Base-by-base conservation (phyloP, 352 stramenopile genomes). In the Globisporangium cylindrosporum region DNA sequence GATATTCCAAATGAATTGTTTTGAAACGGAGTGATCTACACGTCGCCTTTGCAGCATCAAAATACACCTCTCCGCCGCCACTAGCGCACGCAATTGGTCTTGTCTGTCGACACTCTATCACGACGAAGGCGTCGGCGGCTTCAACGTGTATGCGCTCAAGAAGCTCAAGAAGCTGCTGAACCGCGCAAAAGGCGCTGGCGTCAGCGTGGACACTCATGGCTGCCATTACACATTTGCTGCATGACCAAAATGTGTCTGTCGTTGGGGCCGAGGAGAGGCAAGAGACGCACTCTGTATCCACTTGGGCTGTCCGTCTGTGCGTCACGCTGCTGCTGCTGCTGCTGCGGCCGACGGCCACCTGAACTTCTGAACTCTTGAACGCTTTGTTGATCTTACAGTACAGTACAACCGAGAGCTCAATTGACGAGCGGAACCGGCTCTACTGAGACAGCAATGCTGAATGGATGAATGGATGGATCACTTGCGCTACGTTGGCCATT, bases 21-120 rank as follows among this genome's bases (percentile, higher is more conserved):
- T 12, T 51, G 43, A 51, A 49, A n/a, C 3, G 0, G 4, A 9
- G 4, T 22, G 4, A 10, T 7, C 41, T 22, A 5, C 7, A 18
- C 4, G 6, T 22, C 18, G 10, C 18, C 43, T n/a, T 49, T 20
- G 18, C 18, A 51, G 18, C 43, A 6, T 24, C 18, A 49, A 22
- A 51, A 51, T 24, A 18, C 18, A 51, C 43, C 43, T 51, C 43
- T 51, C 18, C 43, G 43, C 41, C 41, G 5, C 43, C 43, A 51
- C 18, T 7, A 24, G 18, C 43, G 43, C 43, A 51, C 43, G 43
- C 43, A 22, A 51, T 51, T 51, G 18, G 43, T 10, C 43, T 51
- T 51, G 43, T 24, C 43, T 51, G 43, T 51, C 43, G 43, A 51
- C 43, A 51, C 43, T n/a, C 43, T 51, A 51, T 51, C 43, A 22